Conservation (phyloP, 164 flowering plant genomes). For the Vitis labrusca region DNA sequence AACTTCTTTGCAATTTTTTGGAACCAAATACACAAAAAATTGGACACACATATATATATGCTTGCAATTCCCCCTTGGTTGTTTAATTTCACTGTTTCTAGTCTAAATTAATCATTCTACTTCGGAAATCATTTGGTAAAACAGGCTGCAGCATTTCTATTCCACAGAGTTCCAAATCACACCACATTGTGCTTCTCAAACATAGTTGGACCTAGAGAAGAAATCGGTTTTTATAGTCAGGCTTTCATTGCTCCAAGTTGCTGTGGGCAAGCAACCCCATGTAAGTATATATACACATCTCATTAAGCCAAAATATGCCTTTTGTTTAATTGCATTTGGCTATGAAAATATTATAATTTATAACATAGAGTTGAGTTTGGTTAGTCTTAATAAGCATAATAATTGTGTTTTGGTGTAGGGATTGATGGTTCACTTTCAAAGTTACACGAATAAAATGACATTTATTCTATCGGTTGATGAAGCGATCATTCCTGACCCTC, state of each 20-base stretch:
- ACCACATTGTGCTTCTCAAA: conserved; percentile 15
- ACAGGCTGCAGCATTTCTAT: neutral
- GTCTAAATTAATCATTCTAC: too few species aligned
- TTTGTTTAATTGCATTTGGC: neutral
- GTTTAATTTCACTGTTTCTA: neutral
- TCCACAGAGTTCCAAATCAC: neutral
- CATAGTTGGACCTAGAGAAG: conserved; percentile 19
- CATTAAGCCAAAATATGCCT: too few species aligned
- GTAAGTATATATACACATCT: neutral
- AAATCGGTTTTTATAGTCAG: conserved; percentile 10
- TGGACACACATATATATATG: too few species aligned
- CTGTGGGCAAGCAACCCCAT: conserved; percentile 13
- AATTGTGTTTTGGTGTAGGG: conserved; percentile 15
- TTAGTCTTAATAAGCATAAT: too few species aligned
- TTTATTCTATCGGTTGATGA: conserved; percentile 35
- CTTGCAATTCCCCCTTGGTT: too few species aligned
- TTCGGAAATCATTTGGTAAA: too few species aligned
- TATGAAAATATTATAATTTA: too few species aligned
- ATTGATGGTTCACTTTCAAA: conserved; percentile 29
- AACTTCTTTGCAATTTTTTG: too few species aligned
- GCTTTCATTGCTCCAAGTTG: conserved; percentile 9
- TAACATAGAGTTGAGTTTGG: too few species aligned
- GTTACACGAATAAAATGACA: conserved; percentile 34
- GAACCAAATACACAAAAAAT: too few species aligned
- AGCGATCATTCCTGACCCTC: conserved; percentile 31